Conservation (phyloP, 1,284 basidiomycete genomes). For the Cryptococcus sp. region DNA sequence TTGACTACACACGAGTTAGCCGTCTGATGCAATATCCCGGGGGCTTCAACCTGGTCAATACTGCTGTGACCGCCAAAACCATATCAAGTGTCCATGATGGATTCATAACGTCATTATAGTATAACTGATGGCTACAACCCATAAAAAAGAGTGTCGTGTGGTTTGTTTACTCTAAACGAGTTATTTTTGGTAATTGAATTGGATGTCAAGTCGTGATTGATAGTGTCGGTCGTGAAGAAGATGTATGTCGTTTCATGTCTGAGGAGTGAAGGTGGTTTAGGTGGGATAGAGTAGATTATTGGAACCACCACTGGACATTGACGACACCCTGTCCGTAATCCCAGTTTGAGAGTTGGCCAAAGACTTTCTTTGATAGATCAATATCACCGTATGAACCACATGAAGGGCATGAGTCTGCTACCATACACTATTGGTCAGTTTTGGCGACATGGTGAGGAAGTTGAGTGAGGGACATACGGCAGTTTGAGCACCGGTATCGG, state of each 20-base stretch:
- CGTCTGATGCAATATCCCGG: too few species aligned
- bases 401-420: background rate
- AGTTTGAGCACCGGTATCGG: background rate
- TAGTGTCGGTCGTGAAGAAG: background rate
- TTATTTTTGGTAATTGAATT: too few species aligned
- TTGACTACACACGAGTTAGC: too few species aligned
- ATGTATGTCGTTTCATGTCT: background rate
- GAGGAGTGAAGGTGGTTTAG: background rate
- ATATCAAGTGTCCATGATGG: too few species aligned
- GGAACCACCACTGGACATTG: background rate
- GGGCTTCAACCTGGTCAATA: too few species aligned
- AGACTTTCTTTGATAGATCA: background rate
- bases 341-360: background rate
- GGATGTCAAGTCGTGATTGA: too few species aligned
- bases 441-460: too few species aligned
- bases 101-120: too few species aligned
- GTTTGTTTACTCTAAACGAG: too few species aligned
- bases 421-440: background rate
- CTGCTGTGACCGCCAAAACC: too few species aligned
- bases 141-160: too few species aligned
- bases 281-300: background rate
- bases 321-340: constrained; percentile 1
- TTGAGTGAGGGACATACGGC: background rate
- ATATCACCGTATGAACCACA: background rate
- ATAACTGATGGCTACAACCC: too few species aligned